Conservation (phyloP, 352 stramenopile species). For the Phytophthora pluvialis region DNA sequence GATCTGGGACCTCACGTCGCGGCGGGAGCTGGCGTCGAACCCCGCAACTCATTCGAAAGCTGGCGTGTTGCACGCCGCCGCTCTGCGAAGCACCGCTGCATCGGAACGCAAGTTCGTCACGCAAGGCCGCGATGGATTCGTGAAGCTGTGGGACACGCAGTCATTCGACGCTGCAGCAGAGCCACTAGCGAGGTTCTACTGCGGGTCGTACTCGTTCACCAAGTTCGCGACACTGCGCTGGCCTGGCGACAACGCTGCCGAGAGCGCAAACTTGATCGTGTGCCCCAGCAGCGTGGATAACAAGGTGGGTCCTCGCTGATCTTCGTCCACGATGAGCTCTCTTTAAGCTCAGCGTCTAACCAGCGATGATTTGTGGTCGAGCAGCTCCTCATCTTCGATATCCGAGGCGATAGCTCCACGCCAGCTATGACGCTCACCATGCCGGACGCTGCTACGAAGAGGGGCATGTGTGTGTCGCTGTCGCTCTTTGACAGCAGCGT, state of each 20-base stretch:
- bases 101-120: constrained; percentile 50
- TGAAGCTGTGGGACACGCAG: constrained; percentile 68
- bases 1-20: constrained; percentile 72
- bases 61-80: constrained; percentile 63
- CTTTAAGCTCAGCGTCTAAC: constrained; percentile 11
- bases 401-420: constrained; percentile 29
- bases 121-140: constrained; percentile 74
- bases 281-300: constrained; percentile 52
- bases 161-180: constrained; percentile 28
- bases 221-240: constrained; percentile 62
- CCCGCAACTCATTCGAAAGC: constrained; percentile 68
- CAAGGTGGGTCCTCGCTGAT: constrained; percentile 25
- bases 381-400: constrained; percentile 60
- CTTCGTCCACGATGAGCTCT: not conserved
- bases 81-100: constrained; percentile 15
- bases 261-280: constrained; percentile 41
- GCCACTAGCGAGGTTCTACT: constrained; percentile 53
- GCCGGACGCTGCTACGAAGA: constrained; percentile 37
- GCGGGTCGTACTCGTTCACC: constrained; percentile 71
- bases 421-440: constrained; percentile 44
- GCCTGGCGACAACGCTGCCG: constrained; percentile 11
- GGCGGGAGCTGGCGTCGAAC: constrained; percentile 51
- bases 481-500: constrained; percentile 40
- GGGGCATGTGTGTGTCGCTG: constrained; percentile 61
- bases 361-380: not conserved